Conservation (phyloP, 1,139 yeast species). For the Pichia sp. region DNA sequence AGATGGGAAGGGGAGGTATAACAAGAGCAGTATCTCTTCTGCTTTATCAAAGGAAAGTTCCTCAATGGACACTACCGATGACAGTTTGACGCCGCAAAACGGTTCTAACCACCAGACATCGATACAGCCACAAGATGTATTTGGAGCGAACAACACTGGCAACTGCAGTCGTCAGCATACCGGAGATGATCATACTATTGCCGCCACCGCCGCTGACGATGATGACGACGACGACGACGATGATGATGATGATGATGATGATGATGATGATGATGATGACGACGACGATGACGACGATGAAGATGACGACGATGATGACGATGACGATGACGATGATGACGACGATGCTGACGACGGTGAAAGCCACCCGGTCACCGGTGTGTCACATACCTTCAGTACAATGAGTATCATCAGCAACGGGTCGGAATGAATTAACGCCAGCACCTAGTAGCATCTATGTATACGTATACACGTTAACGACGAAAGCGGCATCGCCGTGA, state of each 20-base stretch:
- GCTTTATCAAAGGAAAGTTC: neutral
- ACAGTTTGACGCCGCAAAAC: neutral
- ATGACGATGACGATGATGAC: too few species aligned
- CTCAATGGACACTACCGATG: neutral
- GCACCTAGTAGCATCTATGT: neutral
- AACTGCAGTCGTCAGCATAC: neutral
- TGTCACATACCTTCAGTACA: constrained; percentile 22
- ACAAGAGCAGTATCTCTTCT: neutral
- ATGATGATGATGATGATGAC: too few species aligned
- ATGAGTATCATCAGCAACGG: constrained; percentile 11
- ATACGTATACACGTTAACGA: too few species aligned
- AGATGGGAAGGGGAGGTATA: neutral
- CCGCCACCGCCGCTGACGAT: neutral
- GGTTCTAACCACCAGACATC: neutral
- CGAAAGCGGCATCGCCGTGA: too few species aligned
- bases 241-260: too few species aligned
- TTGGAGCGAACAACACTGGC: neutral
- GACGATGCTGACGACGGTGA: too few species aligned
- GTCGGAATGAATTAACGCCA: neutral
- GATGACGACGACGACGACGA: neutral
- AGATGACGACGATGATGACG: too few species aligned
- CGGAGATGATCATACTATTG: neutral
- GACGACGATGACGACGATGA: too few species aligned
- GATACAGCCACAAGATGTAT: neutral
- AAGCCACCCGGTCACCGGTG: neutral